Evolutionary conservation across 306 rosid genomes (phyloP).

Genomic region (Vicia villosa): DNA sequence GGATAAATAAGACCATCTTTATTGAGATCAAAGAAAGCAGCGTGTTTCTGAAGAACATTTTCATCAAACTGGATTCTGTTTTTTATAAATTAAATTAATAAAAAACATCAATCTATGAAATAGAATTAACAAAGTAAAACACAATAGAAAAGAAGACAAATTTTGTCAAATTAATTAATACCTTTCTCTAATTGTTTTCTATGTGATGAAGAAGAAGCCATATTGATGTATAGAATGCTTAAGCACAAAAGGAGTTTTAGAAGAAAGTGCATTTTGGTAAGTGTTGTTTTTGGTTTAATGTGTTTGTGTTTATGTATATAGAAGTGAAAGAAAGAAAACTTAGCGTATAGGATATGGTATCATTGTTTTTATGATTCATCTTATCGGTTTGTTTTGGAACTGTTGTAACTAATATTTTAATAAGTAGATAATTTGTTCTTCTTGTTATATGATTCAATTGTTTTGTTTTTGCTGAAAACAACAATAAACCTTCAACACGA

Average conservation of each 20-base stretch:
- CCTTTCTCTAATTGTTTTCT: background rate
- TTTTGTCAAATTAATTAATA: background rate
- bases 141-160: background rate
- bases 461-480: too few relatives aligned
- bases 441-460: too few relatives aligned
- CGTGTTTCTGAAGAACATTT: slow-evolving; percentile 64
- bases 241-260: background rate
- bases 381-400: background rate
- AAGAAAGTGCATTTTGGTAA: background rate
- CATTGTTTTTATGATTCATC: background rate
- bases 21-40: slow-evolving; percentile 62
- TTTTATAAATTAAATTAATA: background rate
- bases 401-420: background rate
- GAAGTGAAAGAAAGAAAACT: background rate
- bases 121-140: background rate
- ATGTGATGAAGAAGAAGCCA: background rate
- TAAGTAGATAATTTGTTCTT: too few relatives aligned
- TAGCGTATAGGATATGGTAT: background rate
- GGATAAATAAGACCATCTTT: slow-evolving; percentile 69
- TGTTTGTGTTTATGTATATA: background rate
- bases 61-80: slow-evolving; percentile 19
- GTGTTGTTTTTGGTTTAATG: background rate
- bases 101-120: background rate
- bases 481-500: too few relatives aligned
- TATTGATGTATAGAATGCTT: background rate